A percentile compares a stretch with the other conserved stretches of the same genome.
Evolutionary conservation across 164 flowering plant species (phyloP).

Genomic region (Tetracentron sinense): DNA sequence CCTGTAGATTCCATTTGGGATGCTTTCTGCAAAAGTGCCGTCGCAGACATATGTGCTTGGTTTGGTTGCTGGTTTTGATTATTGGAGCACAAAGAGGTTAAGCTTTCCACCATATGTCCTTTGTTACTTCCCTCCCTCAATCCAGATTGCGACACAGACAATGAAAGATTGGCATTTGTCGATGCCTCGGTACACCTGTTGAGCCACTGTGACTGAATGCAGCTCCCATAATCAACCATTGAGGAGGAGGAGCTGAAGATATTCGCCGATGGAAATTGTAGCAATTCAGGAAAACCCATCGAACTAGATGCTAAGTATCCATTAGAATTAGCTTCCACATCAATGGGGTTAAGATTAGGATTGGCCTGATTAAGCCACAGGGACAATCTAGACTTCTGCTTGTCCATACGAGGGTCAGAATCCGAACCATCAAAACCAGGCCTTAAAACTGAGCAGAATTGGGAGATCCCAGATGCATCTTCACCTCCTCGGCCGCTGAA

Average conservation of each 20-base stretch:
- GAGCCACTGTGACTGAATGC: not conserved
- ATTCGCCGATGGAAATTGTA: conserved; percentile 23
- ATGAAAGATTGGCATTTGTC: too few species aligned
- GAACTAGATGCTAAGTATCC: conserved; percentile 16
- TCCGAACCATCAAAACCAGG: not conserved
- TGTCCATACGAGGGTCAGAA: not conserved
- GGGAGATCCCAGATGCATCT: too few species aligned
- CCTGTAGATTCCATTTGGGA: conserved; percentile 74
- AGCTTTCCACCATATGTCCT: conserved; percentile 17
- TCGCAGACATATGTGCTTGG: conserved; percentile 52
- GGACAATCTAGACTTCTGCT: conserved; percentile 31
- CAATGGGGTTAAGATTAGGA: too few species aligned
- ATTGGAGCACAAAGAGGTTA: conserved; percentile 18
- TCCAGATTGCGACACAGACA: too few species aligned
- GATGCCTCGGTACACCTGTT: too few species aligned
- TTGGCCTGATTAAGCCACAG: conserved; percentile 41
- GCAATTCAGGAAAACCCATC: conserved; percentile 20
- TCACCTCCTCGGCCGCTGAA: too few species aligned
- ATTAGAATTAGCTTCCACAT: conserved; percentile 15
- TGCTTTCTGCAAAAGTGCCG: conserved; percentile 68
- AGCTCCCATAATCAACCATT: conserved; percentile 15
- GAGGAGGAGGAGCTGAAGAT: conserved; percentile 29
- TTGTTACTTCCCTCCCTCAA: conserved; percentile 25
- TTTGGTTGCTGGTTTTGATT: conserved; percentile 12
- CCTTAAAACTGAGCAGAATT: conserved; percentile 3